Base-by-base conservation (phyloP, 2,329 filamentous ascomycete genomes). In the Tolypocladium nubicola region DNA sequence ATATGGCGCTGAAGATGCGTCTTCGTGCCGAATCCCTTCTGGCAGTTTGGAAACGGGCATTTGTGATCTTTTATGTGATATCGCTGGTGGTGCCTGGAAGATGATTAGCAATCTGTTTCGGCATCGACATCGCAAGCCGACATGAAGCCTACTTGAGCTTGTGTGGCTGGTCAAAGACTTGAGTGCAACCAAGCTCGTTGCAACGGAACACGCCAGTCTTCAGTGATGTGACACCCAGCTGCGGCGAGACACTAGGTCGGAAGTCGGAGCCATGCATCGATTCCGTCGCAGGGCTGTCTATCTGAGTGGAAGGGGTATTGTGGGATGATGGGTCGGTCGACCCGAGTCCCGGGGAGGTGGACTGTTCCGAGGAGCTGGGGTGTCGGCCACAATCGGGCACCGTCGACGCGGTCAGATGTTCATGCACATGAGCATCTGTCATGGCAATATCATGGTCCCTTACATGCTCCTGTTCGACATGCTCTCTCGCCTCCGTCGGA, bases 31-130 rank as follows among this genome's bases (percentile, higher is more conserved):
- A 85, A 85, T 26, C 76, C 75, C 65, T 79, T 82, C 55, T 75
- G 76, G 62, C 82, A 85, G 26, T 71, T 72, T 0, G 72, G 65
- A 57, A 82, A 81, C 3, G 74, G 74, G 57, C 81, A 81, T 55
- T 83, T 80, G 65, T 85, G 82, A 52, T 80, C 79, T 60, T 81
- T 79, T 56, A 80, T 79, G 61, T 85, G 82, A 60, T 85, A 85
- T 21, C 82, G 76, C 61, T 80, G 81, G 64, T 85, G 82, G 58
- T 85, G 82, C 61, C 79, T 81, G 35, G n/a, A 35, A 11, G 7
- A 35, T 14, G 40, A 37, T 61, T 30, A 63, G 58, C 49, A 9
- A 39, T 26, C 33, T 21, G 50, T 11, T n/a, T 11, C 33, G 14
- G 2, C 10, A 21, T 16, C 30, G 35, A 21, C 3, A 35, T 35